Evolutionary conservation across 768 basidiomycete species (phyloP), one percentile per base, ranked within the genome.

Genomic region (Fomitopsis pulvina): DNA sequence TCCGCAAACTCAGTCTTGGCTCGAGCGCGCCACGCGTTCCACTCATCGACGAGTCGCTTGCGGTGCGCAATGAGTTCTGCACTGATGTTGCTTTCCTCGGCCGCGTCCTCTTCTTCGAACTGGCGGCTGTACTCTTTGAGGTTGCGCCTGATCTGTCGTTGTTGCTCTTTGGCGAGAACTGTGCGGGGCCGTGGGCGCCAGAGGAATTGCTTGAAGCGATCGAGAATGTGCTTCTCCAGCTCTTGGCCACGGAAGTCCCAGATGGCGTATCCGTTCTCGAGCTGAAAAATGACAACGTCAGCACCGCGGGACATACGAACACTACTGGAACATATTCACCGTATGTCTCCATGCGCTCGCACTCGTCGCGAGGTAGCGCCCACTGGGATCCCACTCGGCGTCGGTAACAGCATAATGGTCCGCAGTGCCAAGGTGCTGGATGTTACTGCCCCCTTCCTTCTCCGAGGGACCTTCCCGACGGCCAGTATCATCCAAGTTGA

Each of bases 191-290:
- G 85, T 22, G 95, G 94, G 29, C 96, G 85, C 95, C 95, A 99
- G 54, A 97, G 79, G 69, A 98, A 92, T 67, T 99, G 96, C 74
- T 99, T 99, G 80, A 99, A 98, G 50, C 87, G 82, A 64, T 98
- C 96, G 54, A 87, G 74, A 51, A 92, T 81, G 45, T 85, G 83
- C 64, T 90, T 88, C 64, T 87, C 78, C n/a, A 93, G 74, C 65
- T 95, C 91, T 66, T 91, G 86, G n/a, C 95, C 96, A 47, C 87
- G 87, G 80, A 96, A 97, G 70, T 98, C 94, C 92, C 94, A 98
- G 57, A 99, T 82, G 9, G 86, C 86, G 63, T 83, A 99, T 29
- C 96, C 96, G 52, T 97, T 91, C 66, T 99, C 96, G 54, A 97
- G 81, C 95, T 97, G 27, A 47, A 9, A 2, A 41, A 57, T 37